Percentiles rank a stretch among this genome's conserved stretches.
phyloP scores from a whole-genome alignment of 805 yeast species.

The Komagataella kurtzmanii region DNA sequence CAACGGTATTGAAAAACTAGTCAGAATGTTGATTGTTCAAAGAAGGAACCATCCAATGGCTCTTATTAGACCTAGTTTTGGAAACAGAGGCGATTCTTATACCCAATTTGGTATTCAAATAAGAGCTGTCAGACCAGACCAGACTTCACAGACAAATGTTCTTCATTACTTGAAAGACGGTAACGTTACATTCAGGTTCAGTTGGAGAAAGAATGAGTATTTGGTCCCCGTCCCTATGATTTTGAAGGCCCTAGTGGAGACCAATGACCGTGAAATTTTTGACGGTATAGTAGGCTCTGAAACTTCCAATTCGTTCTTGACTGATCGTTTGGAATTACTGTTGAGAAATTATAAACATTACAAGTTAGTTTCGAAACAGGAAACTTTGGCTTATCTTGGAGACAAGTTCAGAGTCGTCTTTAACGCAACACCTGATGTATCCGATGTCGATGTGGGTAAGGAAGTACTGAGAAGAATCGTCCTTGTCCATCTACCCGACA shows the following conservation, averaged over 20 bases:
- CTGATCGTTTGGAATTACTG: constrained; percentile 93
- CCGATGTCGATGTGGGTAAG: constrained; percentile 85
- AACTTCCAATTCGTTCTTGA: constrained; percentile 75
- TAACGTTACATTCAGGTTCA: constrained; percentile 89
- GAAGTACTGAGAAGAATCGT: constrained; percentile 76
- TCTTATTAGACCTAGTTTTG: constrained; percentile 85
- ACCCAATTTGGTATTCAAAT: constrained; percentile 87
- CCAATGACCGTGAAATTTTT: constrained; percentile 89
- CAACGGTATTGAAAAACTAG: constrained; percentile 91
- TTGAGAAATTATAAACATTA: constrained; percentile 80
- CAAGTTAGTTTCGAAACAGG: constrained; percentile 64
- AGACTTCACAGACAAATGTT: constrained; percentile 96
- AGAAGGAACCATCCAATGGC: constrained; percentile 98
- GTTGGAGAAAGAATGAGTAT: constrained; percentile 95
- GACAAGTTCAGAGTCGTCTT: constrained; percentile 92
- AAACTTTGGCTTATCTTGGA: constrained; percentile 89
- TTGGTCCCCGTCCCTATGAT: constrained; percentile 89
- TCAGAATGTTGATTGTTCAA: constrained; percentile 96
- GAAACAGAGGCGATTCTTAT: constrained; percentile 87
- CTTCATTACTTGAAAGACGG: constrained; percentile 92
- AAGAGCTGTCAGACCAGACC: constrained; percentile 91
- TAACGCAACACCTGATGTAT: constrained; percentile 75
- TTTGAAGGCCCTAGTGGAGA: constrained; percentile 77
- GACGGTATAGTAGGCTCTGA: constrained; percentile 94
- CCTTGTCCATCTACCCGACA: constrained; percentile 68